Evolutionary conservation across 176 grass and related monocot species (phyloP).

Genomic region (Carex pumila): DNA sequence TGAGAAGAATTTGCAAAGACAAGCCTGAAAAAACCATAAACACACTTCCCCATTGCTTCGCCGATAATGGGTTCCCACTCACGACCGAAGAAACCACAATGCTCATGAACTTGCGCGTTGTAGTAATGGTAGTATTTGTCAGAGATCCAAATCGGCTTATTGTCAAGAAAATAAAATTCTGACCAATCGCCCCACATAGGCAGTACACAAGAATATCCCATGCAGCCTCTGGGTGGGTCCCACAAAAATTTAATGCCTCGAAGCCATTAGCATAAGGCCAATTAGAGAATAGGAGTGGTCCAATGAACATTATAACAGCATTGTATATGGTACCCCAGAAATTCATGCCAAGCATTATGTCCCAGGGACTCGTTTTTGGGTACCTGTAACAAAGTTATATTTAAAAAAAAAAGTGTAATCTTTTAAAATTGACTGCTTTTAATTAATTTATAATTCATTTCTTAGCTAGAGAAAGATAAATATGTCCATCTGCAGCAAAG

Average conservation of each 20-base stretch:
- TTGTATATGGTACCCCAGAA: constrained; percentile 95
- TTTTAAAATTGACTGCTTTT: neutral
- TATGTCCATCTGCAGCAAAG: neutral
- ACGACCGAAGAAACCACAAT: constrained; percentile 80
- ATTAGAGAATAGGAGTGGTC: constrained; percentile 44
- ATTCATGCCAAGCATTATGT: constrained; percentile 99
- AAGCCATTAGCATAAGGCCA: constrained; percentile 84
- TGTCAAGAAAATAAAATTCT: constrained; percentile 99
- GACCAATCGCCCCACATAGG: constrained; percentile 71
- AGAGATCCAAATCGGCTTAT: constrained; percentile 92
- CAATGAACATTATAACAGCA: constrained; percentile 71
- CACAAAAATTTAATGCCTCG: constrained; percentile 73
- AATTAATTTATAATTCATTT: neutral
- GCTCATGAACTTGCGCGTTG: constrained; percentile 89
- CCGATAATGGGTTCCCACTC: constrained; percentile 69
- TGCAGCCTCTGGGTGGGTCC: constrained; percentile 76
- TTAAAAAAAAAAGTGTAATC: neutral
- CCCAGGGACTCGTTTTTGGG: constrained; percentile 90
- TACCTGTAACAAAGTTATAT: constrained; percentile 35
- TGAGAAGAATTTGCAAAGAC: constrained; percentile 73
- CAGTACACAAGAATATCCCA: constrained; percentile 91
- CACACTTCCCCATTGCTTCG: constrained; percentile 75
- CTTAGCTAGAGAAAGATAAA: neutral
- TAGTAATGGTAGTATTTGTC: constrained; percentile 96
- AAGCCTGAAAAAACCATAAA: constrained; percentile 30